These are phyloP conservation scores for Acer saccharum DNA, from an alignment of 345 rosid genomes.

Conservation along the genomic window DNA sequence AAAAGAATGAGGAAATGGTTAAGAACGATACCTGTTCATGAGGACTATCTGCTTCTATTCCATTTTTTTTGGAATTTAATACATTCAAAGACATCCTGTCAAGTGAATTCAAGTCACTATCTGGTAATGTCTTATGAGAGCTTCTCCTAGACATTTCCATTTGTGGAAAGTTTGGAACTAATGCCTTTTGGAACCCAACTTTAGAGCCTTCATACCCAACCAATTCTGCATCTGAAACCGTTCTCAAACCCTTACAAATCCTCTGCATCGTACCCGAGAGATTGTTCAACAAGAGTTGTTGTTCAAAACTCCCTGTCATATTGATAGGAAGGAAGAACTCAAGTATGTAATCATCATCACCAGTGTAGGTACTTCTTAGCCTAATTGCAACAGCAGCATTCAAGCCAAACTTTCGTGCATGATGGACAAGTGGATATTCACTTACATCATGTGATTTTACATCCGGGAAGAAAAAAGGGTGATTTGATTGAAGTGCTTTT, in stretches of 20 bases:
- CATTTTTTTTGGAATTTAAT: constrained; percentile 41
- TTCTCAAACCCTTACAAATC: constrained; percentile 74
- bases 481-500: constrained; percentile 77
- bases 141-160: constrained; percentile 32
- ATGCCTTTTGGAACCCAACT: constrained; percentile 33
- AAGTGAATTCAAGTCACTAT: constrained; percentile 35
- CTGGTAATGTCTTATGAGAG: constrained; percentile 36
- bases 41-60: constrained; percentile 36
- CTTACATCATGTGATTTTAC: constrained; percentile 71
- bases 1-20: neutral
- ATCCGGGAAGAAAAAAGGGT: constrained; percentile 72
- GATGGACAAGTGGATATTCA: constrained; percentile 87
- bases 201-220: constrained; percentile 30
- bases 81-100: constrained; percentile 30
- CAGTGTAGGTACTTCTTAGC: constrained; percentile 84
- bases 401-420: constrained; percentile 79
- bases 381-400: constrained; percentile 93
- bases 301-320: constrained; percentile 76
- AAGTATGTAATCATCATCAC: constrained; percentile 67
- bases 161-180: constrained; percentile 29
- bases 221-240: constrained; percentile 61
- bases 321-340: constrained; percentile 85
- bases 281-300: constrained; percentile 77
- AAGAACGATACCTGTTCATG: constrained; percentile 46
- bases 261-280: constrained; percentile 88